Base-by-base conservation (phyloP, 2,329 filamentous ascomycete species). In the Ceratocystis destructans region DNA sequence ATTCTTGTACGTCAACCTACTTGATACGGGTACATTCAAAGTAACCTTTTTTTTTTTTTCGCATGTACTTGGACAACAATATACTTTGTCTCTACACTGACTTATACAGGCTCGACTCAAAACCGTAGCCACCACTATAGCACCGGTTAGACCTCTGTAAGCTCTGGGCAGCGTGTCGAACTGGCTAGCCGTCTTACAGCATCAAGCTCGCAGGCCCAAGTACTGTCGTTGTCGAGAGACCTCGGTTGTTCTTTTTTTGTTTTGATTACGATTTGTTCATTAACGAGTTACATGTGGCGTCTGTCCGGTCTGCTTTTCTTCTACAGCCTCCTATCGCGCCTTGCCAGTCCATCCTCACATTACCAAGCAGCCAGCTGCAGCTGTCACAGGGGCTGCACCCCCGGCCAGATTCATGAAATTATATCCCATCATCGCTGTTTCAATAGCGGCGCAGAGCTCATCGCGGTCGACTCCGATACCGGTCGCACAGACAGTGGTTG, bases 381-480 rank as follows among this genome's bases (percentile, higher is more conserved):
- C 65, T 10, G 65, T 67, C n/a, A 67, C 53, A n/a, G 65, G 65
- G 37, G 62, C 61, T 25, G 64, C 25, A 1, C 65, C 65, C 3
- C 65, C 65, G 5, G 65, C 65, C 7, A 67, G 44, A 37, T 67
- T 67, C 15, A 64, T 61, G 31, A 67, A 59, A 12, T 67, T 67
- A 45, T 67, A 67, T 12, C 61, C 65, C 33, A 53, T 67, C 28
- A 67, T 64, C 2, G 65, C 65, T 7, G 65, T 67, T 53, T 67
- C 65, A 28, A 67, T 67, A 10, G 61, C 65, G 7, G 41, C 61
- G 31, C 53, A 64, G 6, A 67, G 62, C 17, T 67, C 33, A 4
- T 59, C 65, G 3, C 48, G 28, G 7, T 55, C 37, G 1, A 37
- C 33, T 37, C 33, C 31, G 10, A 44, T n/a, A 20, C 33, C 33